Evolutionary conservation across 306 rosid genomes (phyloP).

Genomic region (Canavalia ensiformis): DNA sequence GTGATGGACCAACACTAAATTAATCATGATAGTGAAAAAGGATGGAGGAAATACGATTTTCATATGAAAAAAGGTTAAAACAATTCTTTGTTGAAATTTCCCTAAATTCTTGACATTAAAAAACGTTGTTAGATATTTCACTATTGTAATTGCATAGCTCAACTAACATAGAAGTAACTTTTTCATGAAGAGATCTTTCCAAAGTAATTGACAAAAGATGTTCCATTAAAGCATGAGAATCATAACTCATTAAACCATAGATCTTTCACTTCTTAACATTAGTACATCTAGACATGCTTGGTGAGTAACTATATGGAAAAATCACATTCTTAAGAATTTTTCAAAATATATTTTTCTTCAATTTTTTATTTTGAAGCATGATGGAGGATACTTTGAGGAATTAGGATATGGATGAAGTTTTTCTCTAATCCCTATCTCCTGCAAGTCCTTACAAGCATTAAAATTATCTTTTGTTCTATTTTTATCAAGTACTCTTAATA

Average conservation of each 20-base stretch:
- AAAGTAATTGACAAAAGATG: constrained; percentile 3
- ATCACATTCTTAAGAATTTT: not conserved
- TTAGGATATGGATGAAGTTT: constrained; percentile 1
- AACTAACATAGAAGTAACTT: not conserved
- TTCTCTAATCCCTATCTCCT: not conserved
- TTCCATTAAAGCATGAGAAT: constrained; percentile 9
- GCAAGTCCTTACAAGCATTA: not conserved
- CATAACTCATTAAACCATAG: not conserved
- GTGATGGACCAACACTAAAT: not conserved
- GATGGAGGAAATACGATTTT: constrained; percentile 14
- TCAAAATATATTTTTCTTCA: not conserved
- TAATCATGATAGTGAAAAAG: constrained; percentile 17
- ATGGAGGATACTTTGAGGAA: not conserved
- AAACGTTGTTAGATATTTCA: not conserved
- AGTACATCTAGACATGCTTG: not conserved
- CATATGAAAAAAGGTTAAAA: not conserved
- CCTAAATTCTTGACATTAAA: not conserved
- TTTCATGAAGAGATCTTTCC: not conserved
- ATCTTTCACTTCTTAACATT: not conserved
- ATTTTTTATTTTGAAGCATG: not conserved
- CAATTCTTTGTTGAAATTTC: not conserved
- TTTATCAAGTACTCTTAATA: constrained; percentile 6
- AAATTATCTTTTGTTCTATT: constrained; percentile 20
- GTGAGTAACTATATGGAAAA: not conserved
- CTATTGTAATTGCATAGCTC: not conserved